Conservation (phyloP, 2,329 filamentous ascomycete species). For the Verticillium dahliae region DNA sequence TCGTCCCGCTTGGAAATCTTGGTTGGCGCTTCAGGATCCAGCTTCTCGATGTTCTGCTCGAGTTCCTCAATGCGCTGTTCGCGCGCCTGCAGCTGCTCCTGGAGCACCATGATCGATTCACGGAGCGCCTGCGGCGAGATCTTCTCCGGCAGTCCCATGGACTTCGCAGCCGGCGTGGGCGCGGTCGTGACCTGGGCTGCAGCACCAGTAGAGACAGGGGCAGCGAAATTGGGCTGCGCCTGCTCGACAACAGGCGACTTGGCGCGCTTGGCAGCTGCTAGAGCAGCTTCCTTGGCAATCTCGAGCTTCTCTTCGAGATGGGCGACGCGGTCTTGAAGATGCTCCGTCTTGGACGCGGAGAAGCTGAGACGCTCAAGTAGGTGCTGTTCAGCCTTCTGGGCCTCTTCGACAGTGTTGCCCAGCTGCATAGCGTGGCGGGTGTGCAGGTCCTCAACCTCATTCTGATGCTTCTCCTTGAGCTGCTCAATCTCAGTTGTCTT, state of each 20-base stretch:
- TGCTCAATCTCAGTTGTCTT: slow-evolving; percentile 52
- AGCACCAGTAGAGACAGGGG: slow-evolving; percentile 29
- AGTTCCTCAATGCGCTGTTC: slow-evolving; percentile 86
- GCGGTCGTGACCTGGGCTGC: slow-evolving; percentile 28
- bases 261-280: slow-evolving; percentile 73
- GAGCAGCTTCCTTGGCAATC: slow-evolving; percentile 80
- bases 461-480: slow-evolving; percentile 53
- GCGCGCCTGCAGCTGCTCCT: slow-evolving; percentile 93
- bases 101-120: slow-evolving; percentile 91
- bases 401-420: slow-evolving; percentile 71
- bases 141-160: slow-evolving; percentile 63
- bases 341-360: slow-evolving; percentile 76
- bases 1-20: slow-evolving; percentile 90
- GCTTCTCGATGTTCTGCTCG: slow-evolving; percentile 60
- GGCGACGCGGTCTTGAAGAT: slow-evolving; percentile 76
- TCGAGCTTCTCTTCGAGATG: slow-evolving; percentile 89
- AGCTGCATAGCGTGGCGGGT: slow-evolving; percentile 69
- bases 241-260: slow-evolving; percentile 45
- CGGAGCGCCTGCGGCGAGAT: slow-evolving; percentile 91
- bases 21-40: slow-evolving; percentile 69
- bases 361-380: slow-evolving; percentile 75
- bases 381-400: slow-evolving; percentile 71
- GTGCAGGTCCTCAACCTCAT: slow-evolving; percentile 67
- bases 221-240: slow-evolving; percentile 17
- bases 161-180: slow-evolving; percentile 12